Base-by-base conservation (phyloP, 257 asterid species). In the Solanum dulcamara region DNA sequence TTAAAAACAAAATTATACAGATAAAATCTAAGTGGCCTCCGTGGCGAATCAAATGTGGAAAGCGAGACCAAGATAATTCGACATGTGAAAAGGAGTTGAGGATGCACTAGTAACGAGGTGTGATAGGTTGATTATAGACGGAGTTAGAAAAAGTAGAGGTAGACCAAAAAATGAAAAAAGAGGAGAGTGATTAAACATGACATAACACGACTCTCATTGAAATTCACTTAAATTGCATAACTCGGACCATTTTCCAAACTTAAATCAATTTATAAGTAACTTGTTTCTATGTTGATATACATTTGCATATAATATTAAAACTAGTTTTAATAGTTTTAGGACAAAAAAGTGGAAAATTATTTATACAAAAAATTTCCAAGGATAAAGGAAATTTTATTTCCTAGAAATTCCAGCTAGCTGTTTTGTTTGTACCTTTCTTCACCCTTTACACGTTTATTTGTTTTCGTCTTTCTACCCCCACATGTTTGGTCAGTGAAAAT, bases 401-500 rank as follows among this genome's bases (percentile, higher is more conserved):
- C 57, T 46, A 68, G 32, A 70, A 50, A 8, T 71, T 66, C 53
- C 71, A 84, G 81, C 81, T 72, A 72, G 12, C 35, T 12, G 40
- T 10, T 74, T 13, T 22, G 80, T 67, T 59, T 84, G 51, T 80
- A 24, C 42, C 33, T 81, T 48, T 74, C 86, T 80, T 68, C 38
- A 35, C 62, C 62, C 81, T 50, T 89, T 89, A 87, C 13, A 22
- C 22, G 12, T 57, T 57, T 57, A 22, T 57, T 13, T 8, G 8
- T 57, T 10, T 53, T 57, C 22, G 22, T n/a, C 26, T 79, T n/a
- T 68, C 85, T 75, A 22, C 44, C 51, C 81, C 77, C 90, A 87
- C 91, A 83, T 67, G 90, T 86, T 91, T 80, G 88, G 89, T 86
- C 88, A 32, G 86, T 86, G 92, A 89, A 92, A 88, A 84, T 84